phyloP scores from a whole-genome alignment of 768 basidiomycete species.

The Rhodotorula sphaerocarpa region DNA sequence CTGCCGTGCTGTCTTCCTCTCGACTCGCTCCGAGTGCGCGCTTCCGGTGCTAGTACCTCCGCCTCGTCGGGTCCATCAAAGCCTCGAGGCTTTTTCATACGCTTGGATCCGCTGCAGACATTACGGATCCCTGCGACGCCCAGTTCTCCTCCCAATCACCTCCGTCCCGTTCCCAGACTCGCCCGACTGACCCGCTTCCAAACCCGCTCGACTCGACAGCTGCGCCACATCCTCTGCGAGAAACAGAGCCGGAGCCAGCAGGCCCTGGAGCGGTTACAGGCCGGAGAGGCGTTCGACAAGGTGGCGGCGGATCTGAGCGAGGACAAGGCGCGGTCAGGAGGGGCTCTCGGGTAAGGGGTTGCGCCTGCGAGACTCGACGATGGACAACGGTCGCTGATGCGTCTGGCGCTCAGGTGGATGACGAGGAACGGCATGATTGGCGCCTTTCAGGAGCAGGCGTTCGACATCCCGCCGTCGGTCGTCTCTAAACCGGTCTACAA shows the following conservation, averaged over 20 bases:
- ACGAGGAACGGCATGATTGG: neutral
- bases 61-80: too few relatives aligned
- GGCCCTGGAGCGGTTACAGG: constrained; percentile 3
- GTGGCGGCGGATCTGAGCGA: constrained; percentile 11
- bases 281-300: constrained; percentile 13
- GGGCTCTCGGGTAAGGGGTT: constrained; percentile 11
- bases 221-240: constrained; percentile 29
- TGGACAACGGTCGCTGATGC: neutral
- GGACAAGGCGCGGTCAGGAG: constrained; percentile 31
- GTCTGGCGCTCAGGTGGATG: constrained; percentile 8
- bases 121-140: too few relatives aligned
- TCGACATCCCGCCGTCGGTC: constrained; percentile 18
- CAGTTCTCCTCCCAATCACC: too few relatives aligned
- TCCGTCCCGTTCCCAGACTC: too few relatives aligned
- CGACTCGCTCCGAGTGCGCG: too few relatives aligned
- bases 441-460: constrained; percentile 1
- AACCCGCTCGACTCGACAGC: too few relatives aligned
- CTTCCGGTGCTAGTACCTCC: too few relatives aligned
- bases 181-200: too few relatives aligned
- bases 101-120: too few relatives aligned
- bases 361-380: neutral
- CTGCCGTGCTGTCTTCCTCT: too few relatives aligned
- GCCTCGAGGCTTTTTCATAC: too few relatives aligned
- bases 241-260: constrained; percentile 14
- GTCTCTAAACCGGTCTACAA: neutral